phyloP scores from a whole-genome alignment of 345 rosid species.

The Kandelia obovata region DNA sequence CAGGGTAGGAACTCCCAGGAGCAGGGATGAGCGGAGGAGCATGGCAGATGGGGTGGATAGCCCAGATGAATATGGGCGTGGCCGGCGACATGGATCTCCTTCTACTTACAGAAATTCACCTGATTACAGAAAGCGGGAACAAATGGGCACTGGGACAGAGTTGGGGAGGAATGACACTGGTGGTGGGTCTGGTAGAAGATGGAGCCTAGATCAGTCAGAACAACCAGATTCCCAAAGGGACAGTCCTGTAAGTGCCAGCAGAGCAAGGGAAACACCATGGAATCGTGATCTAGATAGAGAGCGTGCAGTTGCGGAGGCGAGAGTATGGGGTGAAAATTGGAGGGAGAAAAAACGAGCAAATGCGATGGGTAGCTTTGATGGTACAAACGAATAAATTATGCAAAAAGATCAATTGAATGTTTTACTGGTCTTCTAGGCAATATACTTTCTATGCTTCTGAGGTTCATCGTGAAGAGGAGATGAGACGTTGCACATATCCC shows the following conservation, averaged over 20 bases:
- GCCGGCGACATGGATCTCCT: slow-evolving; percentile 60
- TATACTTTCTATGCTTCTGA: slow-evolving; percentile 20
- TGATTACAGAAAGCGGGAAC: slow-evolving; percentile 69
- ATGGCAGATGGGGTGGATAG: slow-evolving; percentile 68
- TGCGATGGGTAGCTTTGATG: slow-evolving; percentile 69
- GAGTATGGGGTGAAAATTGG: slow-evolving; percentile 99
- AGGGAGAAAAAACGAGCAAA: slow-evolving; percentile 79
- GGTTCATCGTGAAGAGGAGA: not conserved
- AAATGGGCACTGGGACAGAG: slow-evolving; percentile 49
- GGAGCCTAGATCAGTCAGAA: slow-evolving; percentile 64
- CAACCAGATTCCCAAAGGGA: slow-evolving; percentile 63
- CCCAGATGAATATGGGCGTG: slow-evolving; percentile 52
- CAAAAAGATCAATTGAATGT: not conserved
- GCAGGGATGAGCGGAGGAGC: slow-evolving; percentile 57
- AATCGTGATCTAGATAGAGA: slow-evolving; percentile 88
- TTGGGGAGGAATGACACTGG: slow-evolving; percentile 57
- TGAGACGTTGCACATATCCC: slow-evolving; percentile 26
- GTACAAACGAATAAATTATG: slow-evolving; percentile 51
- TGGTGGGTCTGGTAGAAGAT: slow-evolving; percentile 78
- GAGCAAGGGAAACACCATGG: slow-evolving; percentile 70
- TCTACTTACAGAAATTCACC: slow-evolving; percentile 77
- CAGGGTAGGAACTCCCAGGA: slow-evolving; percentile 66
- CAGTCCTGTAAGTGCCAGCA: slow-evolving; percentile 61
- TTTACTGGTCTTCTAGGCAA: slow-evolving; percentile 10
- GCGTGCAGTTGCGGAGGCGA: slow-evolving; percentile 94